These are phyloP conservation scores for Sporormia fimetaria DNA, from an alignment of 495 filamentous ascomycete genomes.

Conservation along the genomic window DNA sequence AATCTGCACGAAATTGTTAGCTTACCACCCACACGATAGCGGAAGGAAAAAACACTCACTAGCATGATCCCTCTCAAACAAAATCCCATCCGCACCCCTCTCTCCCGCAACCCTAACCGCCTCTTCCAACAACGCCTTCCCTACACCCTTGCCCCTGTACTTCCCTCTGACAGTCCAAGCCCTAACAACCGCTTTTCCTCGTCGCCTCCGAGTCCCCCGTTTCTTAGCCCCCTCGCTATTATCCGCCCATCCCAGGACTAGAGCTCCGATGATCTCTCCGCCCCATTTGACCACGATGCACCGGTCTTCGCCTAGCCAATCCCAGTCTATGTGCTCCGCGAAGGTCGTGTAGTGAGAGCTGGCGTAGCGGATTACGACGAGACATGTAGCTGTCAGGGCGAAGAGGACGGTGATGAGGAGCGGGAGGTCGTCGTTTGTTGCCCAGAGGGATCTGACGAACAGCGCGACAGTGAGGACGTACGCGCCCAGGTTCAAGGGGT, in stretches of 20 bases:
- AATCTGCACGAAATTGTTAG: conserved; percentile 35
- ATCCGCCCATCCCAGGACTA: conserved; percentile 39
- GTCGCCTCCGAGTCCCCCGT: conserved; percentile 25
- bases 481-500: conserved; percentile 37
- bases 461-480: conserved; percentile 33
- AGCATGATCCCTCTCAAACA: conserved; percentile 58
- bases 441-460: conserved; percentile 31
- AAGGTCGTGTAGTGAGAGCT: conserved; percentile 39
- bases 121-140: conserved; percentile 53
- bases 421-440: conserved; percentile 24
- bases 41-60: conserved; percentile 31
- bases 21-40: not conserved
- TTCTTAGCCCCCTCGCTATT: conserved; percentile 36
- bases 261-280: conserved; percentile 44
- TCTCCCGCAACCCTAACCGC: conserved; percentile 48
- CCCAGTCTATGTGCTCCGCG: conserved; percentile 44
- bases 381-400: conserved; percentile 37
- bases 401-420: conserved; percentile 35
- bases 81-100: conserved; percentile 47
- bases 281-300: conserved; percentile 47
- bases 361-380: conserved; percentile 34
- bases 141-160: conserved; percentile 59
- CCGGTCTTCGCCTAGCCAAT: conserved; percentile 38
- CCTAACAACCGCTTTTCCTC: conserved; percentile 42
- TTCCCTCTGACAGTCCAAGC: conserved; percentile 62